Evolutionary conservation across 2,329 filamentous ascomycete genomes (phyloP), one percentile per base, ranked within the genome.

Genomic region (Colletotrichum tabaci): DNA sequence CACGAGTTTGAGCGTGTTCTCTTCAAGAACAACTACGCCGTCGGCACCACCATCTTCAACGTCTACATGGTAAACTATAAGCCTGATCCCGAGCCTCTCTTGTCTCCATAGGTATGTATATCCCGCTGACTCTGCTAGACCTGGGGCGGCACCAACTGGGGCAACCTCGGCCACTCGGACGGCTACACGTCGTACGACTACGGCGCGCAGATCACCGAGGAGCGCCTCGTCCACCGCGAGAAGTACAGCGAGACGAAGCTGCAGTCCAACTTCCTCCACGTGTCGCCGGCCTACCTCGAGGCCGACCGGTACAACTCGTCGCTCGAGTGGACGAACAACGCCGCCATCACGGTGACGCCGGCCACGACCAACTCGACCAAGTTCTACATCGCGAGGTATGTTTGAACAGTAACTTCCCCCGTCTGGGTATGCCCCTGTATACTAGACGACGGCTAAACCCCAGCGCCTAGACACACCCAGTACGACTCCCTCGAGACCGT

Each of bases 101-200:
- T 44, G 13, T 21, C 13, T 3, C 2, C n/a, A 6, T 6, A 35
- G 1, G 30, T 35, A 35, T 35, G 8, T 35, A 35, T 35, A 35
- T 35, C 8, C 35, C 35, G 35, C 30, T 56, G n/a, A 58, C 52
- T 52, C 26, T 72, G 52, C 38, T 47, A 87, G 86, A 90, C 87
- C 0, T 92, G 87, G 74, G 93, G 93, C 13, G 93, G 92, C 15
- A 94, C 92, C 0, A 95, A 95, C 78, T 94, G 92, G 92, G 92
- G 92, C 1, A 94, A 93, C 74, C 80, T 93, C 5, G 91, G 92
- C 1, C 88, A 93, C 75, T 86, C 90, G 9, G 89, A 88, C 16
- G 88, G 85, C 10, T 89, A 89, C 73, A 88, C 86, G 1, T 84
- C 82, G 0, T 86, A 86, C 69, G 85, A 87, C 69, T 87, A 87